Conservation (phyloP, 2,329 filamentous ascomycete genomes). For the Alternaria postmessia region DNA sequence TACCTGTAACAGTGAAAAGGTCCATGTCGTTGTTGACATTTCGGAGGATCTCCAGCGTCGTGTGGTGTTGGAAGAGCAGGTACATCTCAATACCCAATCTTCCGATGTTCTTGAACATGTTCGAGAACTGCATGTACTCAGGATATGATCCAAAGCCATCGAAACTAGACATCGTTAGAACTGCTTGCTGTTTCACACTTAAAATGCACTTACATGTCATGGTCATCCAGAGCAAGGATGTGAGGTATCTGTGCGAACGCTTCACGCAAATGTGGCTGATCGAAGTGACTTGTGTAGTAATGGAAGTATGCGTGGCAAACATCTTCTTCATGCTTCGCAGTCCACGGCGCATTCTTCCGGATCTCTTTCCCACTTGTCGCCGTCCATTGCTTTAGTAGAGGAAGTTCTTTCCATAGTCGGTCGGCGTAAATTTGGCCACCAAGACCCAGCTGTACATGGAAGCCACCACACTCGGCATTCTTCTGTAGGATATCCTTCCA, state of each 20-base stretch:
- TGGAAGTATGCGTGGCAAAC: slow-evolving; percentile 97
- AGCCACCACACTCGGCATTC: slow-evolving; percentile 94
- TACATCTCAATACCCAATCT: slow-evolving; percentile 98
- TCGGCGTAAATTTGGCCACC: slow-evolving; percentile 97
- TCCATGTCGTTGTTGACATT: slow-evolving; percentile 89
- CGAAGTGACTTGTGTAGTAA: slow-evolving; percentile 98
- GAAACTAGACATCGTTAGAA: slow-evolving; percentile 66
- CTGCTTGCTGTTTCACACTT: no score
- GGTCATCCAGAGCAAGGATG: slow-evolving; percentile 90
- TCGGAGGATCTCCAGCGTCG: slow-evolving; percentile 89
- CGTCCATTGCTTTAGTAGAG: slow-evolving; percentile 93
- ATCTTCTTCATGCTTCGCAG: slow-evolving; percentile 92
- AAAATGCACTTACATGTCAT: slow-evolving; percentile 82
- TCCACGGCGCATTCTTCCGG: slow-evolving; percentile 89
- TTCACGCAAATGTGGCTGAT: slow-evolving; percentile 92
- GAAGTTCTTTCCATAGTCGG: slow-evolving; percentile 94
- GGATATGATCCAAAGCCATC: slow-evolving; percentile 98
- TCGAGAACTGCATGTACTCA: slow-evolving; percentile 96
- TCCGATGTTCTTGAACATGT: slow-evolving; percentile 98
- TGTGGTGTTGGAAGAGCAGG: slow-evolving; percentile 96
- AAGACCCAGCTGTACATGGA: slow-evolving; percentile 90
- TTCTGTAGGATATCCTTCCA: slow-evolving; percentile 99
- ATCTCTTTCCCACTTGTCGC: slow-evolving; percentile 92
- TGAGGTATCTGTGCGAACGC: slow-evolving; percentile 98
- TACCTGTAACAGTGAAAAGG: slow-evolving; percentile 95